phyloP scores from a whole-genome alignment of 2,329 filamentous ascomycete genomes.

The Calycina herbarum region DNA sequence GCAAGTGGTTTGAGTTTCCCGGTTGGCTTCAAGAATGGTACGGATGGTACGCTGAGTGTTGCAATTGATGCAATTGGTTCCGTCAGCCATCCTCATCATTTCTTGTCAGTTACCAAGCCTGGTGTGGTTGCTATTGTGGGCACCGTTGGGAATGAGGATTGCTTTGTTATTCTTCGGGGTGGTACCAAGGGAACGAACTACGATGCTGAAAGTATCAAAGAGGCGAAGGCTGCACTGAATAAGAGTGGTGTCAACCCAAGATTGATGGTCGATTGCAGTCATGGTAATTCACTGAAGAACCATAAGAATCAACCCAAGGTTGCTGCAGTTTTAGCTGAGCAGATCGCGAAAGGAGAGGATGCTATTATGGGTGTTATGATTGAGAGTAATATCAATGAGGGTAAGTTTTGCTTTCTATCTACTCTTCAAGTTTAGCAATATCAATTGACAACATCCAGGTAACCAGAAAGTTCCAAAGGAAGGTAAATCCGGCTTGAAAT shows the following conservation, averaged over 20 bases:
- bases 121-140: slow-evolving; percentile 93
- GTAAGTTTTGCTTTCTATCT: slow-evolving; percentile 42
- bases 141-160: slow-evolving; percentile 92
- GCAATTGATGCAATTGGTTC: slow-evolving; percentile 95
- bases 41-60: slow-evolving; percentile 84
- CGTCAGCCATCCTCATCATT: slow-evolving; percentile 89
- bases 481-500: slow-evolving; percentile 81
- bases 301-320: slow-evolving; percentile 98
- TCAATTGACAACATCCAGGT: slow-evolving; percentile 47
- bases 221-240: slow-evolving; percentile 75
- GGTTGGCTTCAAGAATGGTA: slow-evolving; percentile 99
- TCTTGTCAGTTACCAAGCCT: slow-evolving; percentile 95
- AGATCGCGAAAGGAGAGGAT: slow-evolving; percentile 78
- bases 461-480: slow-evolving; percentile 89
- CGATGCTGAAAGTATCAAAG: slow-evolving; percentile 78
- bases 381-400: slow-evolving; percentile 95
- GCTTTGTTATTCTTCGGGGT: slow-evolving; percentile 92
- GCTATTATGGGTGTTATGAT: slow-evolving; percentile 98
- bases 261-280: slow-evolving; percentile 97
- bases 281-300: slow-evolving; percentile 94
- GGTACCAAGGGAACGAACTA: slow-evolving; percentile 94
- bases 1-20: slow-evolving; percentile 95
- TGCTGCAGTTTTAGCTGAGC: slow-evolving; percentile 74
- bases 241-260: slow-evolving; percentile 73
- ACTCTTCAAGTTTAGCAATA: not conserved